A percentile compares a stretch with the other conserved stretches of the same genome.
These are phyloP conservation scores for Dactylorhiza incarnata DNA, from an alignment of 106 monocot species.

Conservation along the genomic window DNA sequence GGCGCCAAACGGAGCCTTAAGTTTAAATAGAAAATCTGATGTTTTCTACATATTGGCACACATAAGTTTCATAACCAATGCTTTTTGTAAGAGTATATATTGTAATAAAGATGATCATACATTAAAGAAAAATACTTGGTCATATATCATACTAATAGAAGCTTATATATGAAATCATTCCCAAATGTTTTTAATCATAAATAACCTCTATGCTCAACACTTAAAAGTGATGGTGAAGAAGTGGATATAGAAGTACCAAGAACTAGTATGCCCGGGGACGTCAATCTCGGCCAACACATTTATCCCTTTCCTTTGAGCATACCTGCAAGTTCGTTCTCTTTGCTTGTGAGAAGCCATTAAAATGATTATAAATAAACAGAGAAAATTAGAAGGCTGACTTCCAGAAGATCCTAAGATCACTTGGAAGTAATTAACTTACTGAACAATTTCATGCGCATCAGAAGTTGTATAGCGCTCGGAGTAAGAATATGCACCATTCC, in stretches of 20 bases:
- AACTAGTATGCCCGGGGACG: constrained; percentile 88
- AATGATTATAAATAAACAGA: background rate
- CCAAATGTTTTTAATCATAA: background rate
- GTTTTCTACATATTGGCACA: background rate
- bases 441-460: constrained; percentile 80
- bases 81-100: background rate
- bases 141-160: too few species aligned
- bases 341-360: constrained; percentile 1
- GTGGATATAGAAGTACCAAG: constrained; percentile 47
- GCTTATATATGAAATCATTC: background rate
- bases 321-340: constrained; percentile 39
- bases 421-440: constrained; percentile 40
- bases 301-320: constrained; percentile 77
- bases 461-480: constrained; percentile 72
- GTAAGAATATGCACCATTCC: constrained; percentile 80
- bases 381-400: background rate
- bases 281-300: constrained; percentile 93
- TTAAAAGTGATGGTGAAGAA: background rate
- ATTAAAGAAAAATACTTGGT: too few species aligned
- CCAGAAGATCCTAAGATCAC: background rate
- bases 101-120: background rate
- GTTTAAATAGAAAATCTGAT: background rate
- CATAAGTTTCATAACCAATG: background rate
- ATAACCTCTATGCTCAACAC: background rate
- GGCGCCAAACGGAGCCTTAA: too few species aligned